These are phyloP conservation scores for Aegilops tauschii DNA, from an alignment of 176 grass and related monocot species.

Conservation along the genomic window DNA sequence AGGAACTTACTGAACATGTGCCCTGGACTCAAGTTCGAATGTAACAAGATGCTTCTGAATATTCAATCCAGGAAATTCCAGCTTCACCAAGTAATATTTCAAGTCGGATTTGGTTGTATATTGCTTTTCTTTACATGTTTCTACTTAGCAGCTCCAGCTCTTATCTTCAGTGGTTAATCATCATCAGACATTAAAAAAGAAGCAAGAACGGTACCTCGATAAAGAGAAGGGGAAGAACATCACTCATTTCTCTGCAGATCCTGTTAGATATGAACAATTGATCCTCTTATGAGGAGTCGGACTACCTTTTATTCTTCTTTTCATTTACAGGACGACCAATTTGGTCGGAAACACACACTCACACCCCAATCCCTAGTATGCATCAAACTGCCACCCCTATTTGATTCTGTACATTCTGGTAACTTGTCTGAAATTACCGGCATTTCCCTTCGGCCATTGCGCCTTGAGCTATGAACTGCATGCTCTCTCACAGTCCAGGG, in stretches of 20 bases:
- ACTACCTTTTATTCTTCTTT: not conserved
- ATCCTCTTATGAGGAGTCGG: not conserved
- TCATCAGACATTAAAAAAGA: not conserved
- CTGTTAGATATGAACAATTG: not conserved
- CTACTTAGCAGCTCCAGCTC: no score
- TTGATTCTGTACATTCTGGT: not conserved
- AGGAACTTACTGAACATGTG: no score
- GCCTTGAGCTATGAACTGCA: not conserved
- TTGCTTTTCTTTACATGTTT: no score
- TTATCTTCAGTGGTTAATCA: not conserved
- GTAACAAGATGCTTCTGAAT: no score
- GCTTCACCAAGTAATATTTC: no score
- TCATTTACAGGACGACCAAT: conserved; percentile 2
- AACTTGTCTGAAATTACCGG: not conserved
- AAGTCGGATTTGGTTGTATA: no score
- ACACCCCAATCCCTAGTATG: not conserved
- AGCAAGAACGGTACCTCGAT: not conserved
- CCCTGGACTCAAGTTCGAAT: no score
- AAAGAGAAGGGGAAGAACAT: no score
- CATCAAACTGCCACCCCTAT: not conserved
- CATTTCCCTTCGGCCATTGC: not conserved
- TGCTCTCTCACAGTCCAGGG: not conserved
- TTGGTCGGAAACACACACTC: not conserved
- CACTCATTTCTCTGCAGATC: not conserved
- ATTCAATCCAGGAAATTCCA: no score